Conservation (phyloP, 306 rosid species). For the Amphicarpaea edgeworthii region DNA sequence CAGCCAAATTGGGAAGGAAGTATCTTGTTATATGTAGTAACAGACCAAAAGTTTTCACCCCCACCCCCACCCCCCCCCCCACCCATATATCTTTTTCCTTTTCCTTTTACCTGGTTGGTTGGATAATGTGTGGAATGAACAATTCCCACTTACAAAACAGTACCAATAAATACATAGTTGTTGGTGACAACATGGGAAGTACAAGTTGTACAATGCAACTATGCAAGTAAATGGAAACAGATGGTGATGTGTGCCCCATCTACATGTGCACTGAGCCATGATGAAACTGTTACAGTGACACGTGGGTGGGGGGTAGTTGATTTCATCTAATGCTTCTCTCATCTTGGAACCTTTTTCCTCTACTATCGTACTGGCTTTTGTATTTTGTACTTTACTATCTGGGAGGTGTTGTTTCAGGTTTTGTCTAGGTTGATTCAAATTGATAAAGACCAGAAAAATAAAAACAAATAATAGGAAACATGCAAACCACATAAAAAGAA, state of each 20-base stretch:
- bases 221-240: constrained; percentile 20
- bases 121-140: constrained; percentile 21
- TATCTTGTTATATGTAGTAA: not conserved
- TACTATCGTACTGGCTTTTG: constrained; percentile 26
- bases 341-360: not conserved
- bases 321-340: not conserved
- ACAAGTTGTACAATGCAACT: constrained; percentile 14
- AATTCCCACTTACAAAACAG: not conserved
- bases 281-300: constrained; percentile 22
- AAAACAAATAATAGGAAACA: not conserved
- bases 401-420: constrained; percentile 6
- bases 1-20: not conserved
- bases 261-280: constrained; percentile 30
- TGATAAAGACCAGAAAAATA: not conserved
- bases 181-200: constrained; percentile 39
- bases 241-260: constrained; percentile 41
- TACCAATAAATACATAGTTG: constrained; percentile 29
- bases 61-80: too few species aligned
- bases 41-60: not conserved
- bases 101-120: not conserved
- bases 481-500: not conserved
- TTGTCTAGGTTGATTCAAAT: constrained; percentile 13
- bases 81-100: not conserved
- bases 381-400: constrained; percentile 35
- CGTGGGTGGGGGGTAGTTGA: constrained; percentile 35